A percentile compares a stretch with the other conserved stretches of the same genome.
These are phyloP conservation scores for Vaccinium corymbosum DNA, from an alignment of 148 eudicot species.

Conservation along the genomic window DNA sequence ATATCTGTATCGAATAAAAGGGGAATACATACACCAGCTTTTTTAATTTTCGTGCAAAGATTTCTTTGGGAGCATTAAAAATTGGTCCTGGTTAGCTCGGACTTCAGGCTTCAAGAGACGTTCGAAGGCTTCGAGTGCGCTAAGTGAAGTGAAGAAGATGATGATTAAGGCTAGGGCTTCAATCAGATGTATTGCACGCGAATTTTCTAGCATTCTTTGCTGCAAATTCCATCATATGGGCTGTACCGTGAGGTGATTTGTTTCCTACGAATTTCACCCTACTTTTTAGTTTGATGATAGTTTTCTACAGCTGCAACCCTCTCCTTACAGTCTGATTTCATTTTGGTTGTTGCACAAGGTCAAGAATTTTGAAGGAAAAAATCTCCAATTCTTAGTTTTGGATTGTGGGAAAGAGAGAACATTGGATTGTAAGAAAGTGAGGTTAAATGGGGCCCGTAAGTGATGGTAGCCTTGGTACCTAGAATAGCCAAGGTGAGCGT, in stretches of 20 bases:
- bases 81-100: neutral
- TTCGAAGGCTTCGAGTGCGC: neutral
- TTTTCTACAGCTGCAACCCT: neutral
- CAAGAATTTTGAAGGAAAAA: neutral
- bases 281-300: neutral
- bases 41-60: too few relatives aligned
- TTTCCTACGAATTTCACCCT: neutral
- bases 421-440: neutral
- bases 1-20: too few relatives aligned
- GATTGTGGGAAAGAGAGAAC: neutral
- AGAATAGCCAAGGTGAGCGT: neutral
- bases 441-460: neutral
- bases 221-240: neutral
- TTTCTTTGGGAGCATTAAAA: too few relatives aligned
- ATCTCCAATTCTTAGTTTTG: neutral
- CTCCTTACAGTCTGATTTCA: neutral
- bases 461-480: too few relatives aligned
- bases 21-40: too few relatives aligned
- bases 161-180: neutral
- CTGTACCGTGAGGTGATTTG: neutral
- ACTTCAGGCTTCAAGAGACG: neutral
- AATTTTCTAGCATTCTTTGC: neutral
- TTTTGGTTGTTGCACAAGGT: neutral
- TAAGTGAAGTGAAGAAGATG: neutral
- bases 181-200: neutral